Evolutionary conservation across 306 rosid species (phyloP).

Genomic region (Vigna radiata): DNA sequence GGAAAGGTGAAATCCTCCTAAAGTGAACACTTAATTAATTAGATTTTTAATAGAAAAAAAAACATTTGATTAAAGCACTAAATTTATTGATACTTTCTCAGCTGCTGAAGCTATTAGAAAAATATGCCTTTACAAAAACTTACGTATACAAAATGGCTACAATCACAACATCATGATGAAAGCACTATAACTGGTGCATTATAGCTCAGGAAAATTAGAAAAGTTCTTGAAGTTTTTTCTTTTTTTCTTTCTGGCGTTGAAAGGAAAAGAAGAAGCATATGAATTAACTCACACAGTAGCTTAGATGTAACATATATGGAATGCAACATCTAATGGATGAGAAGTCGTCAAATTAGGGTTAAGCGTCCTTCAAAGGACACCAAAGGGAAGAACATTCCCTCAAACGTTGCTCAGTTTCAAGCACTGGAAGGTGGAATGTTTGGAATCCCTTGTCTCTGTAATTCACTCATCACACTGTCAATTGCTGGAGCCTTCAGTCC

Average conservation of each 20-base stretch:
- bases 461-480: constrained; percentile 74
- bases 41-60: too few relatives aligned
- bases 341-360: constrained; percentile 76
- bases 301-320: constrained; percentile 40
- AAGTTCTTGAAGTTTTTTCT: neutral
- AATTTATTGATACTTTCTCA: constrained; percentile 16
- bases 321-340: constrained; percentile 44
- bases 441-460: constrained; percentile 86
- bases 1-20: neutral
- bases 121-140: constrained; percentile 19
- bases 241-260: neutral
- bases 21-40: neutral
- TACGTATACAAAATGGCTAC: constrained; percentile 1
- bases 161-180: constrained; percentile 2
- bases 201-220: constrained; percentile 19
- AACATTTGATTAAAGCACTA: too few relatives aligned
- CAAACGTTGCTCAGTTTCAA: constrained; percentile 36
- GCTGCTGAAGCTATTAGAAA: constrained; percentile 28
- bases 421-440: constrained; percentile 71
- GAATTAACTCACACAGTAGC: constrained; percentile 24
- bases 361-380: constrained; percentile 10
- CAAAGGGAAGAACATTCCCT: neutral
- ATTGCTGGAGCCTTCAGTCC: constrained; percentile 83
- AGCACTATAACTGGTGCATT: constrained; percentile 8
- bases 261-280: constrained; percentile 19